Percentiles rank a stretch among this genome's conserved stretches.
phyloP scores from a whole-genome alignment of 345 rosid genomes.

The Moringa oleifera region DNA sequence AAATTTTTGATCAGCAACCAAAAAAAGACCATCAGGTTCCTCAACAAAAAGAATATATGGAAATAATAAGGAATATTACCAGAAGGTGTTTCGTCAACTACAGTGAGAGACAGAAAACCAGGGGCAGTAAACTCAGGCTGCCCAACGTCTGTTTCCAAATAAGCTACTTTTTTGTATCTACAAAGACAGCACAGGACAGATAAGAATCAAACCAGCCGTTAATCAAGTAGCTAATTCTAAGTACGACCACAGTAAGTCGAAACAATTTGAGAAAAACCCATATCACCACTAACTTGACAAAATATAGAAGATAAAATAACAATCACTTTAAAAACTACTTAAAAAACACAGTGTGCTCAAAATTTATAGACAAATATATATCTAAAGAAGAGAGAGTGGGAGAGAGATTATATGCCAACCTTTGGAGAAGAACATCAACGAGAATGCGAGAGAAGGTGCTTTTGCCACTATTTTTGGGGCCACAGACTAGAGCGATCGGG shows the following conservation, averaged over 20 bases:
- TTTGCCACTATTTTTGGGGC: conserved; percentile 82
- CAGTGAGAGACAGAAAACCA: conserved; percentile 79
- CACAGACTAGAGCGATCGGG: conserved; percentile 57
- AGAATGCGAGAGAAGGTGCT: conserved; percentile 85
- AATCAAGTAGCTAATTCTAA: not conserved
- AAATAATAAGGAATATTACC: conserved; percentile 32
- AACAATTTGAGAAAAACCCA: not conserved
- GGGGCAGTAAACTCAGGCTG: conserved; percentile 92
- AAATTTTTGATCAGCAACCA: not conserved
- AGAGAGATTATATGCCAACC: conserved; percentile 23
- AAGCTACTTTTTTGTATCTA: conserved; percentile 79
- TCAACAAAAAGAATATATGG: not conserved
- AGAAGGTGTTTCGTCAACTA: conserved; percentile 52
- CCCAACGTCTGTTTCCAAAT: conserved; percentile 93
- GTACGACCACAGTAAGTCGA: not conserved
- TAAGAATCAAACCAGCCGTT: not conserved
- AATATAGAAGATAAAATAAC: not conserved
- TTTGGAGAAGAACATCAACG: conserved; percentile 66
- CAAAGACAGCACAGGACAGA: conserved; percentile 10
- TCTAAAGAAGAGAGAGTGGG: no score
- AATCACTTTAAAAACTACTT: not conserved
- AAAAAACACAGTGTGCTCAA: not conserved
- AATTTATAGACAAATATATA: no score
- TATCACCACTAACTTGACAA: not conserved
- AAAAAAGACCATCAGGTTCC: not conserved